Conservation (phyloP, 148 eudicot species). For the Amaranthus hypochondriacus region DNA sequence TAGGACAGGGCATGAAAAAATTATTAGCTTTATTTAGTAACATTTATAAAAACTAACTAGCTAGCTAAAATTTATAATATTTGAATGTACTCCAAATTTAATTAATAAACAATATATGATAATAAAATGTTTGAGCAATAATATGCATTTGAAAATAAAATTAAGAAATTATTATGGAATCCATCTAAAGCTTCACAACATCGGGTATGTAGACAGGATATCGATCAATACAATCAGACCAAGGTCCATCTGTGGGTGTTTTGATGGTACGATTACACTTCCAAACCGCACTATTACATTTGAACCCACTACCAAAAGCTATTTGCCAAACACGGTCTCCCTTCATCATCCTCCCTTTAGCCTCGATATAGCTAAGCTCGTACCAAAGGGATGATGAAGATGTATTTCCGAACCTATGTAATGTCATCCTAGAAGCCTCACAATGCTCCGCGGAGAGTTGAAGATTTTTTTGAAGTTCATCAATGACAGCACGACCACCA, state of each 20-base stretch:
- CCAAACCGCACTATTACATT: constrained; percentile 36
- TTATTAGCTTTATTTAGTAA: no score
- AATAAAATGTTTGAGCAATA: no score
- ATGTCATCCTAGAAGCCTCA: constrained; percentile 38
- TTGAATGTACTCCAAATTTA: no score
- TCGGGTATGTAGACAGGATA: constrained; percentile 42
- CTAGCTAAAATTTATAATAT: no score
- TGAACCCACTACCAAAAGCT: constrained; percentile 37
- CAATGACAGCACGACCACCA: constrained; percentile 43
- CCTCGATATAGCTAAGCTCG: constrained; percentile 35
- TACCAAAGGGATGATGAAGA: constrained; percentile 36
- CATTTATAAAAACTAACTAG: no score
- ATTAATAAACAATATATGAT: no score
- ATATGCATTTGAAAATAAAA: no score
- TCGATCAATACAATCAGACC: constrained; percentile 31
- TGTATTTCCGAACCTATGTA: constrained; percentile 34
- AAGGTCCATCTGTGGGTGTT: constrained; percentile 25
- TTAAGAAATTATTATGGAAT: no score
- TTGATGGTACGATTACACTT: constrained; percentile 24
- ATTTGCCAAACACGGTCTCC: constrained; percentile 37
- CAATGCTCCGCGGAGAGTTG: constrained; percentile 32
- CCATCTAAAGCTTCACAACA: constrained; percentile 8
- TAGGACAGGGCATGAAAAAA: no score
- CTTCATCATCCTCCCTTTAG: constrained; percentile 32
- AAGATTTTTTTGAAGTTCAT: constrained; percentile 39